Evolutionary conservation across 2,329 filamentous ascomycete species (phyloP).

Genomic region (Sarocladiaceae sp.): DNA sequence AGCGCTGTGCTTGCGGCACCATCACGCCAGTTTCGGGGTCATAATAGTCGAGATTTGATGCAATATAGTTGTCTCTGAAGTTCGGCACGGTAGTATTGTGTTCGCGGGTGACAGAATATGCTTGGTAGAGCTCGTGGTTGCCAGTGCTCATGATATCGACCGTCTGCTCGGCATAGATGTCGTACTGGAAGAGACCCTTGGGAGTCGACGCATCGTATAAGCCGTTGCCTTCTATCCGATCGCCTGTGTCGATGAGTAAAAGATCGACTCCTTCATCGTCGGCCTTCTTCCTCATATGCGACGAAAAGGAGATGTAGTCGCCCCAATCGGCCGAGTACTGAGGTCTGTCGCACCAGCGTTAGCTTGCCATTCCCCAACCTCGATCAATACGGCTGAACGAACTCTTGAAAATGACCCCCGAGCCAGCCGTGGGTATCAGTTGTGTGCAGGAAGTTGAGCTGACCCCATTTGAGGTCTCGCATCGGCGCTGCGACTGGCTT

Average conservation of each 20-base stretch:
- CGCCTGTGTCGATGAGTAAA: constrained; percentile 91
- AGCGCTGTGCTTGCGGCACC: constrained; percentile 75
- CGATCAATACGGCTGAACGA: constrained; percentile 23
- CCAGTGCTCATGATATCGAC: constrained; percentile 84
- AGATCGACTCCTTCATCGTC: constrained; percentile 78
- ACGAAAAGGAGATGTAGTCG: constrained; percentile 90
- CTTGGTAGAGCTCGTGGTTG: constrained; percentile 92
- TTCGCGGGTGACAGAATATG: constrained; percentile 73
- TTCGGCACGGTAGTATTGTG: constrained; percentile 76
- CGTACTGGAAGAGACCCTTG: constrained; percentile 83
- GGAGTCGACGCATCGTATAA: constrained; percentile 87
- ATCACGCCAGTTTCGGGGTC: constrained; percentile 66
- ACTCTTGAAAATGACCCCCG: constrained; percentile 89
- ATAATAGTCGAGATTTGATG: constrained; percentile 89
- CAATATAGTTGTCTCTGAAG: constrained; percentile 75
- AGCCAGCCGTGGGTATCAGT: constrained; percentile 97
- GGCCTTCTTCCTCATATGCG: constrained; percentile 74
- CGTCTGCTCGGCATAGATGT: constrained; percentile 77
- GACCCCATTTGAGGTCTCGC: constrained; percentile 82
- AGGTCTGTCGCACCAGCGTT: constrained; percentile 44
- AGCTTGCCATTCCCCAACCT: constrained; percentile 9
- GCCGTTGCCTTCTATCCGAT: constrained; percentile 90
- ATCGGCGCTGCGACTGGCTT: constrained; percentile 74
- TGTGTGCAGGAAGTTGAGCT: constrained; percentile 95
- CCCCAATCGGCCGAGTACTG: constrained; percentile 97